Percentiles rank a stretch among this genome's conserved stretches.
phyloP scores from a whole-genome alignment of 768 basidiomycete species.

The Lactifluus subvellereus region DNA sequence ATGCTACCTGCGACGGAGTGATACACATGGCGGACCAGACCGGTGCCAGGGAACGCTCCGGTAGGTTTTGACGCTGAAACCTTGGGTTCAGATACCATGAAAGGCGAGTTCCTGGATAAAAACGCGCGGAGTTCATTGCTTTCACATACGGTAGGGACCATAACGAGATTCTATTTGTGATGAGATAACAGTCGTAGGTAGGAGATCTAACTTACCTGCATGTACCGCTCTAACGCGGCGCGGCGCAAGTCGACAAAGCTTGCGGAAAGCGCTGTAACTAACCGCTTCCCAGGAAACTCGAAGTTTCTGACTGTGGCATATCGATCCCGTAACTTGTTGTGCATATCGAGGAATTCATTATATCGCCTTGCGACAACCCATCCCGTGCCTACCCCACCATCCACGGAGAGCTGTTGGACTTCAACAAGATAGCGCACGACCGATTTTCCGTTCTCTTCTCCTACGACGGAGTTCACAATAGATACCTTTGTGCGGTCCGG shows the following conservation, averaged over 20 bases:
- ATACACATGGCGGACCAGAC: slow-evolving; percentile 82
- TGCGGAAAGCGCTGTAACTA: slow-evolving; percentile 83
- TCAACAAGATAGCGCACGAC: slow-evolving; percentile 91
- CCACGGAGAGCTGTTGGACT: slow-evolving; percentile 78
- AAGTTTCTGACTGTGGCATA: slow-evolving; percentile 59
- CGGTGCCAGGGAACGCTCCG: slow-evolving; percentile 56
- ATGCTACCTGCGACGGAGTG: slow-evolving; percentile 90
- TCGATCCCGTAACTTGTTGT: slow-evolving; percentile 77
- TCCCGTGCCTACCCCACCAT: slow-evolving; percentile 74
- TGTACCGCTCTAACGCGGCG: slow-evolving; percentile 77
- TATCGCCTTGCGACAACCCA: slow-evolving; percentile 95
- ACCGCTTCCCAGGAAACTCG: slow-evolving; percentile 91
- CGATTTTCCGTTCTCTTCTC: slow-evolving; percentile 81
- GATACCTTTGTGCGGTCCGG: slow-evolving; percentile 80
- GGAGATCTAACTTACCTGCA: slow-evolving; percentile 56
- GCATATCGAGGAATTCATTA: slow-evolving; percentile 90
- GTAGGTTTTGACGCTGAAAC: slow-evolving; percentile 36
- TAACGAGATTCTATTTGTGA: slow-evolving; percentile 54
- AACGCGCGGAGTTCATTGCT: slow-evolving; percentile 79
- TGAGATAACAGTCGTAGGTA: neutral
- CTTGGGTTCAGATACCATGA: slow-evolving; percentile 52
- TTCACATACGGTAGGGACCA: slow-evolving; percentile 70
- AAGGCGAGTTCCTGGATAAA: slow-evolving; percentile 82
- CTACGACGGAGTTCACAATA: slow-evolving; percentile 77
- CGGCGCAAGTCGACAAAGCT: slow-evolving; percentile 81